Percentiles rank a stretch among this genome's conserved stretches.
Evolutionary conservation across 495 filamentous ascomycete genomes (phyloP).

Genomic region (Glarea lozoyensis): DNA sequence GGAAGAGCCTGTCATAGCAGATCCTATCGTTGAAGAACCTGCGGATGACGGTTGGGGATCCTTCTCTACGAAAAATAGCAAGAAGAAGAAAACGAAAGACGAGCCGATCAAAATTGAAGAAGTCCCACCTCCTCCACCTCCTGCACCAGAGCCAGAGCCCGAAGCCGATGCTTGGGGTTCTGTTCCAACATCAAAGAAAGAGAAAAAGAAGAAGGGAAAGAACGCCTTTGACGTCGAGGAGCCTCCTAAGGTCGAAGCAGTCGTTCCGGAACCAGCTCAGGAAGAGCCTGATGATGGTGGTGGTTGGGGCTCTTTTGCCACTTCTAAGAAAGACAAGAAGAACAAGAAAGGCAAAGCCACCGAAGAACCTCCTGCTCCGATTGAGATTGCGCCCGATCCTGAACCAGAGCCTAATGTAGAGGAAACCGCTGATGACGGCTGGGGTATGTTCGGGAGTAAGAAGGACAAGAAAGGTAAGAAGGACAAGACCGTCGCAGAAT

Average conservation of each 20-base stretch:
- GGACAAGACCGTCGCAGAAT: slow-evolving; percentile 20
- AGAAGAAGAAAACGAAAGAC: slow-evolving; percentile 23
- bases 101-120: no score
- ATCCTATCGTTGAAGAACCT: not conserved
- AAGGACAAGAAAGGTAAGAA: slow-evolving; percentile 28
- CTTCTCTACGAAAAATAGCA: slow-evolving; percentile 19
- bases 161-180: slow-evolving; percentile 14
- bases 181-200: slow-evolving; percentile 21
- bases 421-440: slow-evolving; percentile 20
- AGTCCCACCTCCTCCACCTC: slow-evolving; percentile 12
- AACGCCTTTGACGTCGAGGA: slow-evolving; percentile 9
- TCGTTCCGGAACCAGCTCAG: not conserved
- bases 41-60: slow-evolving; percentile 5
- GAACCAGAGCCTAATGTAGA: slow-evolving; percentile 20
- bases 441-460: slow-evolving; percentile 16
- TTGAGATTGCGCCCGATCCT: slow-evolving; percentile 3
- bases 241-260: not conserved
- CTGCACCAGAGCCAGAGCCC: slow-evolving; percentile 3
- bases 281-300: slow-evolving; percentile 10
- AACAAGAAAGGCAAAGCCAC: slow-evolving; percentile 17
- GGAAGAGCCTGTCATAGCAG: not conserved
- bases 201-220: slow-evolving; percentile 30
- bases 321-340: slow-evolving; percentile 23
- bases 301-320: slow-evolving; percentile 21
- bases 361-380: not conserved